Percentiles rank a stretch among this genome's conserved stretches.
Evolutionary conservation across 345 rosid genomes (phyloP).

Genomic region (Citrus sp.): DNA sequence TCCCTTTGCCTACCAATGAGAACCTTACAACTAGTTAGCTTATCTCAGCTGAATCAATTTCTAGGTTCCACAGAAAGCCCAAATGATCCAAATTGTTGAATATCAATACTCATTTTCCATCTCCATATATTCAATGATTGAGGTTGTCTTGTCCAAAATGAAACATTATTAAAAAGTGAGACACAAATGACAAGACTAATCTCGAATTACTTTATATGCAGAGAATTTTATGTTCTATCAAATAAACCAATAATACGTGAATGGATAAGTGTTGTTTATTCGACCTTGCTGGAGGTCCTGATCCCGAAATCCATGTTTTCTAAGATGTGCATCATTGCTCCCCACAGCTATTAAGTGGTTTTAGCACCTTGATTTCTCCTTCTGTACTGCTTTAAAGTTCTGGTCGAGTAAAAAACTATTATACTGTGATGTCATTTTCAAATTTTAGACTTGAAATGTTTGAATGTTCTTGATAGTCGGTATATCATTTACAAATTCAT

Average conservation of each 20-base stretch:
- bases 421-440: background rate
- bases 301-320: background rate
- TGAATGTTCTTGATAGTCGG: background rate
- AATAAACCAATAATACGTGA: background rate
- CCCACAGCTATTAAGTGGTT: background rate
- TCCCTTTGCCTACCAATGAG: background rate
- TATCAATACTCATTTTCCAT: background rate
- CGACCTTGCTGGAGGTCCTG: background rate
- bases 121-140: background rate
- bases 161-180: background rate
- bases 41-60: background rate
- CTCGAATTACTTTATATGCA: background rate
- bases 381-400: background rate
- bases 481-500: background rate
- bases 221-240: background rate
- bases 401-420: background rate
- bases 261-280: background rate
- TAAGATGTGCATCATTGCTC: background rate
- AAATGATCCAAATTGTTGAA: background rate
- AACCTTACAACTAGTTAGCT: constrained; percentile 5
- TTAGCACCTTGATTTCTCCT: background rate
- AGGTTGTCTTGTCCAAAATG: background rate
- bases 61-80: background rate
- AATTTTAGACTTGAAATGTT: background rate
- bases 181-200: background rate